phyloP scores from a whole-genome alignment of 2,329 filamentous ascomycete genomes.

The Lojkania enalia region DNA sequence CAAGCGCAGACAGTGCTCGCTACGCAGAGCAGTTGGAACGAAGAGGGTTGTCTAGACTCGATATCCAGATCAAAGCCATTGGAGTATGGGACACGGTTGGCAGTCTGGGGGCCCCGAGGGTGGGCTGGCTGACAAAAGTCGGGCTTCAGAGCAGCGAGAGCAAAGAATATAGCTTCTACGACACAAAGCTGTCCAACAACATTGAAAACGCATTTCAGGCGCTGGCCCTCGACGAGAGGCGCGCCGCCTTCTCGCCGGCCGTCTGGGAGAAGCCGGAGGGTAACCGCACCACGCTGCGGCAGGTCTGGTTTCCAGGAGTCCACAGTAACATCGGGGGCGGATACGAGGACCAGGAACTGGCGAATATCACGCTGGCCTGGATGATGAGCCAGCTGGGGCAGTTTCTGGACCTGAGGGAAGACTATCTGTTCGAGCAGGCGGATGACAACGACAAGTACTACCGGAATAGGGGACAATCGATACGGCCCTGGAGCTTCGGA shows the following conservation, averaged over 20 bases:
- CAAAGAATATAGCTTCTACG: constrained; percentile 51
- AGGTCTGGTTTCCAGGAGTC: constrained; percentile 60
- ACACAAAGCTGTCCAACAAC: constrained; percentile 49
- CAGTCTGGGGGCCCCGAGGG: constrained; percentile 51
- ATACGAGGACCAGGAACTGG: constrained; percentile 49
- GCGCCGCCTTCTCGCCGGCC: constrained; percentile 55
- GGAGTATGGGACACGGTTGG: constrained; percentile 57
- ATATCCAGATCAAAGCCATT: constrained; percentile 48
- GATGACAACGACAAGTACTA: constrained; percentile 52
- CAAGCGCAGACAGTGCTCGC: constrained; percentile 46
- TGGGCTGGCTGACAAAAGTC: constrained; percentile 45
- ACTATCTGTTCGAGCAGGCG: constrained; percentile 53
- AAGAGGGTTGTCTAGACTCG: constrained; percentile 36
- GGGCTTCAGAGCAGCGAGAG: constrained; percentile 42
- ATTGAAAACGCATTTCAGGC: constrained; percentile 61
- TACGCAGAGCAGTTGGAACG: constrained; percentile 49
- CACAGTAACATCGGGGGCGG: constrained; percentile 59
- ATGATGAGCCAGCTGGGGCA: constrained; percentile 59
- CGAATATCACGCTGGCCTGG: constrained; percentile 59
- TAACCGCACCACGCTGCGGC: constrained; percentile 51
- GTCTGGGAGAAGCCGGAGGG: constrained; percentile 55
- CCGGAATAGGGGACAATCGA: constrained; percentile 43
- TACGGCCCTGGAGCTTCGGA: constrained; percentile 54
- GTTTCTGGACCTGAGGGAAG: constrained; percentile 52
- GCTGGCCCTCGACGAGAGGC: constrained; percentile 58